Percentiles rank a stretch among this genome's conserved stretches.
phyloP scores from a whole-genome alignment of 139 green algal species.

The Micractinium conductrix region DNA sequence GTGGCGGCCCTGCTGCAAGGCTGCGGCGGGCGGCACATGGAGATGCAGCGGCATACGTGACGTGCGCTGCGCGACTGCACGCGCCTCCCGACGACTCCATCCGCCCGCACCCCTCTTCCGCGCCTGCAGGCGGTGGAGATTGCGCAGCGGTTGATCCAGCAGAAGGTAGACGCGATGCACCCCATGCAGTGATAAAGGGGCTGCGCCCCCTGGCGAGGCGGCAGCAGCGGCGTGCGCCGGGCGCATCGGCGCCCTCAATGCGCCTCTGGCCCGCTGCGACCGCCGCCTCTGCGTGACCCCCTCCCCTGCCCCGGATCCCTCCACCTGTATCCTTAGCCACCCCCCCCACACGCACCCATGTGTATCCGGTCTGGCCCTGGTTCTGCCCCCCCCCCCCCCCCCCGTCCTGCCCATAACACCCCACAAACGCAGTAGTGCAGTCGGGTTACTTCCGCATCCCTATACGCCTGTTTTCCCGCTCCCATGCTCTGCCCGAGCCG shows the following conservation, averaged over 20 bases:
- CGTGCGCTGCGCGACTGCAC: too few species aligned
- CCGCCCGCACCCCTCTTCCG: background rate
- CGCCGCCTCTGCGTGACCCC: background rate
- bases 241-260: too few species aligned
- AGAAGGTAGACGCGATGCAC: constrained; percentile 51
- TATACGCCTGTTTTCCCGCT: background rate
- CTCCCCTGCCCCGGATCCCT: background rate
- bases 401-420: background rate
- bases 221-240: too few species aligned
- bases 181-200: background rate
- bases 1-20: too few species aligned
- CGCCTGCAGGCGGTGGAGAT: constrained; percentile 54
- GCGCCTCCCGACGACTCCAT: too few species aligned
- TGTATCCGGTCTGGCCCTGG: too few species aligned
- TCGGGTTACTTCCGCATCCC: too few species aligned
- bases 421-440: background rate
- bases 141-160: constrained; percentile 63
- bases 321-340: too few species aligned
- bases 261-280: too few species aligned
- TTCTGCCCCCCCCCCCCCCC: background rate
- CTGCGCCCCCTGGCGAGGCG: background rate
- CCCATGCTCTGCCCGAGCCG: background rate
- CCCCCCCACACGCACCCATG: too few species aligned
- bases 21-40: too few species aligned
- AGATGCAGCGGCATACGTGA: too few species aligned